Evolutionary conservation across 31 red algal species (phyloP).

Genomic region (Porphyra umbilicalis): DNA sequence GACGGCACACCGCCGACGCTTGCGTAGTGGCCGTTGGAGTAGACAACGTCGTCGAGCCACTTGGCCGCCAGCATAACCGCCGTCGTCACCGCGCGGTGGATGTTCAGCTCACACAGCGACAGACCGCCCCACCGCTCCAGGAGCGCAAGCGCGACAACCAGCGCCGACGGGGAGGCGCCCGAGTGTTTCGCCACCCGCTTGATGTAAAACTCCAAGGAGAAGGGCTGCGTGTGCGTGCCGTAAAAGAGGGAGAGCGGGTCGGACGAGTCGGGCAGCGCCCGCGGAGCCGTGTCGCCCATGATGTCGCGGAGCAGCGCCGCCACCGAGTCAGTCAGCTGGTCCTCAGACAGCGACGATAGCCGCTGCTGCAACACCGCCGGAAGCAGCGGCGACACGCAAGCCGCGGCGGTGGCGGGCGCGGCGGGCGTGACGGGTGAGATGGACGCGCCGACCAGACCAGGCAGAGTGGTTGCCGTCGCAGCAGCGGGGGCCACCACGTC

Average conservation of each 20-base stretch:
- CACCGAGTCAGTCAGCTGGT: not conserved
- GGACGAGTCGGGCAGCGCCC: not conserved
- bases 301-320: not conserved
- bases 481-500: not conserved
- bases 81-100: slow-evolving; percentile 63
- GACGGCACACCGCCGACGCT: slow-evolving; percentile 59
- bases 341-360: not conserved
- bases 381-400: not conserved
- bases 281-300: not conserved
- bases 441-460: not conserved
- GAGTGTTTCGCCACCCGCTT: slow-evolving; percentile 12
- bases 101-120: slow-evolving; percentile 20
- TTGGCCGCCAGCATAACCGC: slow-evolving; percentile 77
- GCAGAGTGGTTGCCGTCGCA: not conserved
- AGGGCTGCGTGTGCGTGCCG: slow-evolving; percentile 41
- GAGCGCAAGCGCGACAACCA: not conserved
- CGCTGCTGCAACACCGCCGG: not conserved
- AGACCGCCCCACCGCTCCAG: not conserved
- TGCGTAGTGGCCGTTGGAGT: slow-evolving; percentile 64
- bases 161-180: not conserved
- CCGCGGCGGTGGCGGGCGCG: not conserved
- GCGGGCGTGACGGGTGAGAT: not conserved
- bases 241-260: slow-evolving; percentile 17
- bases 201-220: slow-evolving; percentile 39
- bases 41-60: slow-evolving; percentile 73